Conservation (phyloP, 2,329 filamentous ascomycete genomes). For the Pseudopithomyces chartarum region DNA sequence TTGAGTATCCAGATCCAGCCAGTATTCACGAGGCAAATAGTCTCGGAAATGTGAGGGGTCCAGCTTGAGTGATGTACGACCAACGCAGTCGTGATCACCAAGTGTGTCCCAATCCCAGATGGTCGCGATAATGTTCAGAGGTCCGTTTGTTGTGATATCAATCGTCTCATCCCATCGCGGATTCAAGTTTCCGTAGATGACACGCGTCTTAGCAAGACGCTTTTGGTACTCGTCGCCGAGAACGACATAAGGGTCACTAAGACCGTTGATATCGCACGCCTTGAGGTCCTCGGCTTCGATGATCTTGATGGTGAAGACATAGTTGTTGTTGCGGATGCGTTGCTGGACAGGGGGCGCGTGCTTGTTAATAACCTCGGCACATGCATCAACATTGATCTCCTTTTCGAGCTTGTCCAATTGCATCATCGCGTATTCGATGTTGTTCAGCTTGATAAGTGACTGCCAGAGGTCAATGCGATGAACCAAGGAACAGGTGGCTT, state of each 20-base stretch:
- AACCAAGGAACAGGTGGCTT: not conserved
- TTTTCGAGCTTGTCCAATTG: constrained; percentile 90
- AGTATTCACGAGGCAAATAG: constrained; percentile 94
- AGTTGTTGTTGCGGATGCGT: constrained; percentile 75
- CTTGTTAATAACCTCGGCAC: constrained; percentile 78
- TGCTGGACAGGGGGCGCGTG: constrained; percentile 74
- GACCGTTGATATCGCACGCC: constrained; percentile 93
- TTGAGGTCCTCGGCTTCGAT: constrained; percentile 97
- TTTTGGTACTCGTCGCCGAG: constrained; percentile 98
- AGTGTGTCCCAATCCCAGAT: constrained; percentile 99
- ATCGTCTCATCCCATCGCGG: constrained; percentile 97
- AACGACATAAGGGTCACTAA: constrained; percentile 96
- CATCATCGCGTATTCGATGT: constrained; percentile 91
- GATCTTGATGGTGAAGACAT: constrained; percentile 98
- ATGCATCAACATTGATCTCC: constrained; percentile 88
- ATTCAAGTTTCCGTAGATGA: constrained; percentile 87
- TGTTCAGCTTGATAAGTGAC: constrained; percentile 98
- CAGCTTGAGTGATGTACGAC: constrained; percentile 95
- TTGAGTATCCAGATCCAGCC: constrained; percentile 96
- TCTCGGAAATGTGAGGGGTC: constrained; percentile 97
- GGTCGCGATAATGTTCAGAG: constrained; percentile 93
- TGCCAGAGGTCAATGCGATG: constrained; percentile 44
- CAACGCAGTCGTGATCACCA: constrained; percentile 96
- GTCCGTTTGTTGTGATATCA: constrained; percentile 89
- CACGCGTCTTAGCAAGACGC: constrained; percentile 89